These are phyloP conservation scores for Ophiostoma angusticollis DNA, from an alignment of 2,329 filamentous ascomycete genomes.

Conservation along the genomic window DNA sequence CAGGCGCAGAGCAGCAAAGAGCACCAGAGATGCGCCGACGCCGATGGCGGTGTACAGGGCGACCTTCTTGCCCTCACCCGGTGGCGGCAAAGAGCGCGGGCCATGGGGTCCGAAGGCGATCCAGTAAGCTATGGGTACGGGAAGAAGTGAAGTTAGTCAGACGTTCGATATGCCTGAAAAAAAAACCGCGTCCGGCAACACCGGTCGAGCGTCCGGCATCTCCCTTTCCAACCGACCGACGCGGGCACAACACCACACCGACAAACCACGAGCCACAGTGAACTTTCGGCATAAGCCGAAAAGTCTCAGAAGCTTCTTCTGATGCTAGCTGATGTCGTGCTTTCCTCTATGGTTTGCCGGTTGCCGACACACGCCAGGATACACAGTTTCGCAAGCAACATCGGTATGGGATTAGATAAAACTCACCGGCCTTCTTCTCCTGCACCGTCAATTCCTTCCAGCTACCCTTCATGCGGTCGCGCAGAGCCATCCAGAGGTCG, in stretches of 20 bases:
- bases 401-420: background rate
- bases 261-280: too few relatives aligned
- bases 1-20: slow-evolving; percentile 62
- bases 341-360: too few relatives aligned
- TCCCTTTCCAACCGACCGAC: too few relatives aligned
- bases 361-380: too few relatives aligned
- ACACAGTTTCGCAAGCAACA: too few relatives aligned
- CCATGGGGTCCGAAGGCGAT: slow-evolving; percentile 97
- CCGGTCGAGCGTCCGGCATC: too few relatives aligned
- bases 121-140: slow-evolving; percentile 65
- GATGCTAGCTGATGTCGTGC: too few relatives aligned
- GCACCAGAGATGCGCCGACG: slow-evolving; percentile 48
- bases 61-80: slow-evolving; percentile 74
- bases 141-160: background rate
- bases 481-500: slow-evolving; percentile 94
- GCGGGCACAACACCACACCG: too few relatives aligned
- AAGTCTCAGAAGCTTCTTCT: too few relatives aligned
- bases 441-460: slow-evolving; percentile 91
- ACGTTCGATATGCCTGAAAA: background rate
- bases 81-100: slow-evolving; percentile 68
- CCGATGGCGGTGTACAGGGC: slow-evolving; percentile 59
- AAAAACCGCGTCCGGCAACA: too few relatives aligned
- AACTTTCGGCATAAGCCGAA: too few relatives aligned
- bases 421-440: slow-evolving; percentile 99
- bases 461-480: slow-evolving; percentile 97